Evolutionary conservation across 805 yeast genomes (phyloP).

Genomic region (Ogataea zsoltii): DNA sequence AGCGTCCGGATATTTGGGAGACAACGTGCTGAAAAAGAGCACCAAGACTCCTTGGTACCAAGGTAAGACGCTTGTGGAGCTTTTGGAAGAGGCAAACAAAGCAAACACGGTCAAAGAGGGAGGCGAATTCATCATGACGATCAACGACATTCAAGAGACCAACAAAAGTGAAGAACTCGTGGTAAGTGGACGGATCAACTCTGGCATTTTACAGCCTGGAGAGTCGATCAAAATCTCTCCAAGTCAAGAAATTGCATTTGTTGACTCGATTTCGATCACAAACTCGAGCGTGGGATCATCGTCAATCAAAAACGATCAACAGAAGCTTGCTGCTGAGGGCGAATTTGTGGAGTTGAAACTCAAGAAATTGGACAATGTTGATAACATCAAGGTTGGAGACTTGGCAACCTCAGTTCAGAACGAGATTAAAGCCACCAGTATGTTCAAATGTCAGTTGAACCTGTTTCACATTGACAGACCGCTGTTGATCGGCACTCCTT

Average conservation of each 20-base stretch:
- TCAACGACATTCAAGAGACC: slow-evolving; percentile 60
- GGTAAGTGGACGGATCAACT: slow-evolving; percentile 63
- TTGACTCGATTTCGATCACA: slow-evolving; percentile 37
- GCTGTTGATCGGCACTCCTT: slow-evolving; percentile 74
- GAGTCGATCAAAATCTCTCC: slow-evolving; percentile 64
- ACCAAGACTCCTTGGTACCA: slow-evolving; percentile 30
- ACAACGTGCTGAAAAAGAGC: slow-evolving; percentile 55
- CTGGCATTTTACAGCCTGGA: slow-evolving; percentile 72
- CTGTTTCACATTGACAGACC: slow-evolving; percentile 74
- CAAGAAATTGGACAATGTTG: slow-evolving; percentile 35
- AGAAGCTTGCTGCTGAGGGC: slow-evolving; percentile 49
- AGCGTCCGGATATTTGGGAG: slow-evolving; percentile 68
- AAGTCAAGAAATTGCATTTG: slow-evolving; percentile 42
- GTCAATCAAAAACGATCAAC: slow-evolving; percentile 18
- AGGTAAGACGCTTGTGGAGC: slow-evolving; percentile 50
- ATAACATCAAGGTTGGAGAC: slow-evolving; percentile 64
- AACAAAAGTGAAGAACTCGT: slow-evolving; percentile 48
- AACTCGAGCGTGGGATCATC: slow-evolving; percentile 29
- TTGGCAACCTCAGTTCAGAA: slow-evolving; percentile 43
- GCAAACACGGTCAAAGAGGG: slow-evolving; percentile 17
- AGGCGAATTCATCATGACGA: slow-evolving; percentile 54
- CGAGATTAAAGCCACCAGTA: slow-evolving; percentile 44
- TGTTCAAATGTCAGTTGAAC: slow-evolving; percentile 55
- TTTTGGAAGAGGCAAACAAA: slow-evolving; percentile 38
- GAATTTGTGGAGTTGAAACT: slow-evolving; percentile 53